Evolutionary conservation across 352 stramenopile species (phyloP).

Genomic region (Phytophthora idaei): DNA sequence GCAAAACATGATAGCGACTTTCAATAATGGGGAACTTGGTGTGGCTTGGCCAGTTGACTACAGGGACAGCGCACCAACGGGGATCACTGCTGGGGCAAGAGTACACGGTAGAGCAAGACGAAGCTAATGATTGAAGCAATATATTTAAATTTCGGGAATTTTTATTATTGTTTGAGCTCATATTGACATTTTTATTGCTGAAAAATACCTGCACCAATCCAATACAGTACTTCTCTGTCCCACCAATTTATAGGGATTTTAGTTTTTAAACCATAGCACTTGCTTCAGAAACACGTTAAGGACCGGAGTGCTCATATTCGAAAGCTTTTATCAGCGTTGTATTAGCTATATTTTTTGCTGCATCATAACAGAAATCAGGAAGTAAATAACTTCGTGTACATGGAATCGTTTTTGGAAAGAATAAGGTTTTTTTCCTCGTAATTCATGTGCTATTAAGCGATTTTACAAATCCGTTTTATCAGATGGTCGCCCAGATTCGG

Average conservation of each 20-base stretch:
- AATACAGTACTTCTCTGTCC: not conserved
- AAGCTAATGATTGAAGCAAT: too few species aligned
- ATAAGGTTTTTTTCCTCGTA: not conserved
- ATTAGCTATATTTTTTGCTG: not conserved
- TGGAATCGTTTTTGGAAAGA: not conserved
- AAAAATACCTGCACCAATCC: too few species aligned
- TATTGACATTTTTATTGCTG: too few species aligned
- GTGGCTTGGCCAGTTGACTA: too few species aligned
- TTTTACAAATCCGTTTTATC: not conserved
- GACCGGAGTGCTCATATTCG: not conserved
- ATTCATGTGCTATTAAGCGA: not conserved
- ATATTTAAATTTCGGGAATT: too few species aligned
- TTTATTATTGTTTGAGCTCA: too few species aligned
- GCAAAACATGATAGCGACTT: too few species aligned
- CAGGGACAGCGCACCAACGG: too few species aligned
- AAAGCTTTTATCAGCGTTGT: not conserved
- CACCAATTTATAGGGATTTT: not conserved
- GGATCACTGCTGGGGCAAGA: too few species aligned
- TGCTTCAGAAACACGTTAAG: not conserved
- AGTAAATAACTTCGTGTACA: not conserved
- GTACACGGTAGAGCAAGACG: too few species aligned
- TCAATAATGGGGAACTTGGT: too few species aligned
- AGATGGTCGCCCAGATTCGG: not conserved
- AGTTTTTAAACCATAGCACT: not conserved
- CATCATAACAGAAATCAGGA: not conserved